Percentiles rank a stretch among this genome's conserved stretches.
phyloP scores from a whole-genome alignment of 1,284 basidiomycete genomes.

The Mycocalia duriaeana region DNA sequence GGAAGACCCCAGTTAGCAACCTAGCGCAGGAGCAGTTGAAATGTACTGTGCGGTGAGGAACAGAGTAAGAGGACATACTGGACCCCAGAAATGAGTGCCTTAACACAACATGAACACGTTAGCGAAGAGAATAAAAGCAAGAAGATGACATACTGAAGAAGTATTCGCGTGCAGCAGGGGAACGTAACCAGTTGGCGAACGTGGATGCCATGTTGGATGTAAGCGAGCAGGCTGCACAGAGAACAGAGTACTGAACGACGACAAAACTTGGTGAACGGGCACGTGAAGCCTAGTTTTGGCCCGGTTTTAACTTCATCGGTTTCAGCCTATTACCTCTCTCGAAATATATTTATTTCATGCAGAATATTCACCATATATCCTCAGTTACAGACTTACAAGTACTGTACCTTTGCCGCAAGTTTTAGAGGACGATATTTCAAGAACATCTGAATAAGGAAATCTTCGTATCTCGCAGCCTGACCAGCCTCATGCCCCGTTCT shows the following conservation, averaged over 20 bases:
- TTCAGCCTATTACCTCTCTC: slow-evolving; percentile 1
- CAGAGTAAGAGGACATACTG: slow-evolving; percentile 49
- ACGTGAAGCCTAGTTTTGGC: slow-evolving; percentile 7
- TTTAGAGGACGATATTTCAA: no score
- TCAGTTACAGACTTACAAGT: no score
- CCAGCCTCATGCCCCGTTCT: not conserved
- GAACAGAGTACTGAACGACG: no score
- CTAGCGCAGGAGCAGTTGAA: slow-evolving; percentile 32
- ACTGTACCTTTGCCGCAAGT: no score
- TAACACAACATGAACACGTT: slow-evolving; percentile 1
- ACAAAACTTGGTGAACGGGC: slow-evolving; percentile 1
- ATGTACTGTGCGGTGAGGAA: slow-evolving; percentile 14
- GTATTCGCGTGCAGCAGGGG: slow-evolving; percentile 85
- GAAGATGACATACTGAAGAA: slow-evolving; percentile 76
- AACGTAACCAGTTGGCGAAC: slow-evolving; percentile 82
- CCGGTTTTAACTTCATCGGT: slow-evolving; percentile 3
- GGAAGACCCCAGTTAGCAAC: slow-evolving; percentile 97
- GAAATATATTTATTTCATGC: not conserved
- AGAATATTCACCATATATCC: no score
- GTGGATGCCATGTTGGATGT: slow-evolving; percentile 62
- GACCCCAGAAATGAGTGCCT: slow-evolving; percentile 97
- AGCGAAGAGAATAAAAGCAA: slow-evolving; percentile 9
- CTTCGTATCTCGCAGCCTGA: not conserved
- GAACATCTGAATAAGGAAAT: slow-evolving; percentile 1
- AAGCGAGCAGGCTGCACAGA: slow-evolving; percentile 14